Conservation (phyloP, 371 early-diverging fungal species). For the Syncephalastrum sp. region DNA sequence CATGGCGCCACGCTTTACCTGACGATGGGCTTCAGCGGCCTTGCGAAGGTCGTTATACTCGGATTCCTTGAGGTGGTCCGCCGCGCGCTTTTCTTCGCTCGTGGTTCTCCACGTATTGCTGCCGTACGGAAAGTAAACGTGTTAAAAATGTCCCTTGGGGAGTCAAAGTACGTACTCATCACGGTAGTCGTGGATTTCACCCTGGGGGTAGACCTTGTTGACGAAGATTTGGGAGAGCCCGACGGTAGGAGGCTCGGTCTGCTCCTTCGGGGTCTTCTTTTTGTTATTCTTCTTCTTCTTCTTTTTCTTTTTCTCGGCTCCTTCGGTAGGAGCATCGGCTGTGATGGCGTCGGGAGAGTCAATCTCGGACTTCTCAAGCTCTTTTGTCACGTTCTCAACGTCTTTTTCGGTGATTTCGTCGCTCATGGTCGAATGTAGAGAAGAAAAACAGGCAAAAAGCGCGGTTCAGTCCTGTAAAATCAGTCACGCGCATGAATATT, state of each 20-base stretch:
- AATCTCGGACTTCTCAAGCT: too few species aligned
- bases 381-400: too few species aligned
- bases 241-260: slow-evolving; percentile 76
- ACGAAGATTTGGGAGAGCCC: slow-evolving; percentile 79
- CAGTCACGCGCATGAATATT: not conserved
- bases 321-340: too few species aligned
- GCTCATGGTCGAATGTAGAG: not conserved
- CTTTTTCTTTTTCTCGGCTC: slow-evolving; percentile 38
- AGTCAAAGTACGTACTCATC: slow-evolving; percentile 58
- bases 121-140: not conserved
- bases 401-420: too few species aligned
- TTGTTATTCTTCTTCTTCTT: slow-evolving; percentile 75
- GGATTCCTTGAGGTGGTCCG: slow-evolving; percentile 61
- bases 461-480: not conserved
- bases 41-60: slow-evolving; percentile 83
- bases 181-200: slow-evolving; percentile 71
- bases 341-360: too few species aligned
- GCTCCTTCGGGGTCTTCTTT: slow-evolving; percentile 57
- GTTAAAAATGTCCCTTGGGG: not conserved
- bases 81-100: slow-evolving; percentile 76
- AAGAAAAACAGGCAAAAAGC: not conserved
- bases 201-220: slow-evolving; percentile 67
- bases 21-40: slow-evolving; percentile 93
- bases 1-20: slow-evolving; percentile 30
- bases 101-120: slow-evolving; percentile 80